Base-by-base conservation (phyloP, 768 basidiomycete species). In the Botryobasidium botryosum region DNA sequence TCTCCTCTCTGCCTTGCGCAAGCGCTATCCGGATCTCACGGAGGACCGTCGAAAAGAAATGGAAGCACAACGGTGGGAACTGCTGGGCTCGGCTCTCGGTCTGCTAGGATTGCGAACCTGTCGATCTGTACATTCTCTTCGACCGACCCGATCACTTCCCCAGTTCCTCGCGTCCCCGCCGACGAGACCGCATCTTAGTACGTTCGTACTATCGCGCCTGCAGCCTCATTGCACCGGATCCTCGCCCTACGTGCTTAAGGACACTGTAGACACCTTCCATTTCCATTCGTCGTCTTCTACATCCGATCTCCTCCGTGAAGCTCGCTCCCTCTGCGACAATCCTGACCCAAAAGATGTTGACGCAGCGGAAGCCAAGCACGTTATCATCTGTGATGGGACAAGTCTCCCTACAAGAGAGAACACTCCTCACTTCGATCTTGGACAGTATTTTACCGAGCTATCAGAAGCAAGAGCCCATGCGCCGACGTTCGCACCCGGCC, bases 371-470 rank as follows among this genome's bases (percentile, higher is more conserved):
- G 50, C 52, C 5, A 46, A 47, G 24, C 45, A 50, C 40, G 58
- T 47, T 36, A 53, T 56, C 25, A 50, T 59, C 15, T 58, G 55
- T 29, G 52, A 56, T 2, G 25, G 43, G 0, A 43, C 45, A 6
- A 20, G 33, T 3, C 46, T 53, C 0, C 62, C 61, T 1, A 31
- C 51, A 0, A 53, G 48, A 1, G 61, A 69, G 6, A 61, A 72
- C 50, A 82, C 78, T 0, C 87, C 90, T 0, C 59, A 79, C 1
- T 97, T 92, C 62, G 72, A 82, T 56, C 57, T 83, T 10, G 49
- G 52, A 10, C 47, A 59, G 5, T 96, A 75, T 60, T 88, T 77
- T 55, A 50, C 58, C 1, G 64, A 68, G 15, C 61, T 90, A 2
- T 42, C 44, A 47, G 36, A 25, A 37, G 40, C 36, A 21, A 27